Conservation (phyloP, 2,329 filamentous ascomycete species). For the Microdochium trichocladiopsis region DNA sequence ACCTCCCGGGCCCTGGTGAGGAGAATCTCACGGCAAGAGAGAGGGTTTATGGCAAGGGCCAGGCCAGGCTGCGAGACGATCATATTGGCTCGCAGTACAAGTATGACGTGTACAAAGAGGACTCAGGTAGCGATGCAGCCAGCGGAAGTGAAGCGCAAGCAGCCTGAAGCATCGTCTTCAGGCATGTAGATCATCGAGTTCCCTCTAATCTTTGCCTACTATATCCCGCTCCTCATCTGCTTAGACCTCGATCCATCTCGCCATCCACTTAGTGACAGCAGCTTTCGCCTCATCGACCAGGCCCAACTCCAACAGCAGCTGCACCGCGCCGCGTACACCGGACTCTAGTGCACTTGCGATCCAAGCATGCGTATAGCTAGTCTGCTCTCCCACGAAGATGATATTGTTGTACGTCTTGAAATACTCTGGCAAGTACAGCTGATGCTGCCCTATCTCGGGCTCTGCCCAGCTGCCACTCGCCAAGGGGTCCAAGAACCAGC, state of each 20-base stretch:
- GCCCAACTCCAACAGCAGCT: slow-evolving; percentile 57
- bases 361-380: slow-evolving; percentile 66
- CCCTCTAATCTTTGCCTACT: too few relatives aligned
- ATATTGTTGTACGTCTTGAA: slow-evolving; percentile 63
- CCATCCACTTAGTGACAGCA: slow-evolving; percentile 61
- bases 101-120: slow-evolving; percentile 54
- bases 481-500: slow-evolving; percentile 57
- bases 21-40: slow-evolving; percentile 45
- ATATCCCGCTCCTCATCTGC: neutral
- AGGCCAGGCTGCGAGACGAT: slow-evolving; percentile 47
- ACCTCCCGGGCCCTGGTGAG: slow-evolving; percentile 10
- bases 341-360: slow-evolving; percentile 61
- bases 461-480: slow-evolving; percentile 56
- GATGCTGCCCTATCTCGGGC: slow-evolving; percentile 57
- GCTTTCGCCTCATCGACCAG: slow-evolving; percentile 64
- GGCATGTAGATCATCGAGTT: too few relatives aligned
- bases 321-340: slow-evolving; percentile 56
- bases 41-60: slow-evolving; percentile 55
- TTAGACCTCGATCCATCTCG: slow-evolving; percentile 50
- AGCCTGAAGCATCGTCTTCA: too few relatives aligned
- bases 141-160: too few relatives aligned
- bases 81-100: slow-evolving; percentile 53
- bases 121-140: slow-evolving; percentile 19
- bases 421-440: slow-evolving; percentile 65
- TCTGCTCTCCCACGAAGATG: slow-evolving; percentile 66